Conservation (phyloP, 73 alveolate species). For the Tetrahymena borealis region DNA sequence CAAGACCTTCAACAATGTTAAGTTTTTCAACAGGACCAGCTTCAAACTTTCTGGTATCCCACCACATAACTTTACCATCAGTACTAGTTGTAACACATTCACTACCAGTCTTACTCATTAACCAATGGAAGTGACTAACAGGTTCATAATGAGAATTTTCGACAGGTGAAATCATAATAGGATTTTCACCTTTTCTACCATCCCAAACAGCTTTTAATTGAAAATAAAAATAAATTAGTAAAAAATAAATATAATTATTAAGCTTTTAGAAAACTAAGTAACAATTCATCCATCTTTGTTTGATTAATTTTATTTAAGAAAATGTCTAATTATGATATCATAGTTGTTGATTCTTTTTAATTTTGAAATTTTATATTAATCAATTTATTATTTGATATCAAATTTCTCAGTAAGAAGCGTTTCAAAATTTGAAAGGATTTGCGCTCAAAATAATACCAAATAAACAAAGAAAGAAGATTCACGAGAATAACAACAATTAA, state of each 20-base stretch:
- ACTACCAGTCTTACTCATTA: conserved; percentile 78
- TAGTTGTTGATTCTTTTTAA: too few species aligned
- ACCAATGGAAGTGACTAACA: conserved; percentile 89
- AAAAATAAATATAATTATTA: too few species aligned
- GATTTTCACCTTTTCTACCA: conserved; percentile 70
- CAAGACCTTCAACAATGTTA: conserved; percentile 17
- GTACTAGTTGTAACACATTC: conserved; percentile 90
- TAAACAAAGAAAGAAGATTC: neutral
- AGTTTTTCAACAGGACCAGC: conserved; percentile 73
- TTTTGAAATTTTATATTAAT: too few species aligned
- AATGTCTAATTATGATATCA: too few species aligned
- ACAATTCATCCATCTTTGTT: too few species aligned
- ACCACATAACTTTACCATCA: conserved; percentile 91
- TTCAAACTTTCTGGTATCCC: conserved; percentile 88
- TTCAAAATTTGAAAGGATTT: neutral
- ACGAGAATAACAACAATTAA: too few species aligned
- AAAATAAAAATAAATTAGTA: too few species aligned
- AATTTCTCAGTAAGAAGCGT: neutral
- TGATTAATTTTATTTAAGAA: too few species aligned
- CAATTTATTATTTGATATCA: too few species aligned
- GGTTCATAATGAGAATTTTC: conserved; percentile 96
- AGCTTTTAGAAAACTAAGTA: too few species aligned
- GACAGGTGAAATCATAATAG: conserved; percentile 73
- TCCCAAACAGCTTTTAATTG: conserved; percentile 86
- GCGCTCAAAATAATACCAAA: neutral